These are phyloP conservation scores for Herpetomonas muscarum DNA, from an alignment of 208 protist species.

Conservation along the genomic window DNA sequence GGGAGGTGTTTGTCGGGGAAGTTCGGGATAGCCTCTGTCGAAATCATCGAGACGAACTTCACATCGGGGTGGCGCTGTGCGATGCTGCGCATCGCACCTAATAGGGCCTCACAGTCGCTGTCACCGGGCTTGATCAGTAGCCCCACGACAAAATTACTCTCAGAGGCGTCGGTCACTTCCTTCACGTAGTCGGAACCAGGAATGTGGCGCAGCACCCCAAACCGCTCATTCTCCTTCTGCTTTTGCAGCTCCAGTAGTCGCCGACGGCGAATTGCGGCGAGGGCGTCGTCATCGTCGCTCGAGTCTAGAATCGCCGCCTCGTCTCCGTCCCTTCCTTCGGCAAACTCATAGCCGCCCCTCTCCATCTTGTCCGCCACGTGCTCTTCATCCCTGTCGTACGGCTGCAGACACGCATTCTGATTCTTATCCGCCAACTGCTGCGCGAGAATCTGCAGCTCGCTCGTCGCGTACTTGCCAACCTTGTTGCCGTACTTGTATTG, in stretches of 20 bases:
- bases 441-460: conserved; percentile 75
- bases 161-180: conserved; percentile 82
- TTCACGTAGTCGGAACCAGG: conserved; percentile 63
- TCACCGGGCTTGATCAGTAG: conserved; percentile 66
- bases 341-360: conserved; percentile 48
- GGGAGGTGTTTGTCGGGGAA: conserved; percentile 77
- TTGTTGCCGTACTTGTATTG: conserved; percentile 89
- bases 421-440: conserved; percentile 78
- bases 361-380: conserved; percentile 59
- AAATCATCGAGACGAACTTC: conserved; percentile 85
- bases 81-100: conserved; percentile 60
- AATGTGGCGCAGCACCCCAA: conserved; percentile 71
- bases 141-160: conserved; percentile 59
- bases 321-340: conserved; percentile 14
- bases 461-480: conserved; percentile 79
- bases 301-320: conserved; percentile 21
- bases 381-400: conserved; percentile 74
- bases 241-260: conserved; percentile 63
- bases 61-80: conserved; percentile 62
- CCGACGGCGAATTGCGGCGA: conserved; percentile 47
- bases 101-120: conserved; percentile 70
- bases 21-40: conserved; percentile 71
- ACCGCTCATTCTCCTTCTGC: conserved; percentile 44
- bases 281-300: conserved; percentile 75
- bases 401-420: conserved; percentile 53